These are phyloP conservation scores for Amanita pseudoporphyria DNA, from an alignment of 768 basidiomycete genomes.

Conservation along the genomic window DNA sequence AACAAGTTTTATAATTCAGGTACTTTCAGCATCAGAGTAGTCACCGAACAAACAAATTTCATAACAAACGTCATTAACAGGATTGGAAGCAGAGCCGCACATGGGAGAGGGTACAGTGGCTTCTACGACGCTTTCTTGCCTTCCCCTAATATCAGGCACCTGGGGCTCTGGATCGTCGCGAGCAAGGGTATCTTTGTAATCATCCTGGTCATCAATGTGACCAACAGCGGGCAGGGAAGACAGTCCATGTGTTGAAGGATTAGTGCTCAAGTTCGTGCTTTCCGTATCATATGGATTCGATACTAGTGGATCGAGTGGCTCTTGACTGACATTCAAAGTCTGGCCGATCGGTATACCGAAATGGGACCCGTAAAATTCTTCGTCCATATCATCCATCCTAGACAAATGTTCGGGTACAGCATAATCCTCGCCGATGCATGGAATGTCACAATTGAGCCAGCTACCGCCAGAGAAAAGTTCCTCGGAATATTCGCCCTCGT, in stretches of 20 bases:
- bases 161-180: too few species aligned
- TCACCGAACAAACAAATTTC: neutral
- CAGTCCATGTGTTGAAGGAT: too few species aligned
- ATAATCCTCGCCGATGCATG: neutral
- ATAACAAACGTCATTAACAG: neutral
- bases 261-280: neutral
- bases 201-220: too few species aligned
- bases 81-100: neutral
- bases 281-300: neutral
- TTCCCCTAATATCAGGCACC: neutral
- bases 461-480: too few species aligned
- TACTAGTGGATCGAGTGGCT: neutral
- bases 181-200: too few species aligned
- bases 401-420: neutral
- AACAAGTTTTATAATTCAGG: neutral
- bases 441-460: too few species aligned
- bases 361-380: neutral
- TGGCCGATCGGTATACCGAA: neutral
- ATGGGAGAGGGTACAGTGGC: neutral
- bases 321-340: neutral
- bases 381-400: neutral
- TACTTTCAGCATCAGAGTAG: neutral
- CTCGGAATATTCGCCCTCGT: too few species aligned
- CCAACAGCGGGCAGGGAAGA: too few species aligned
- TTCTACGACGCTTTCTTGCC: too few species aligned